Evolutionary conservation across 352 stramenopile genomes (phyloP).

Genomic region (Halophytophthora polymorphica): DNA sequence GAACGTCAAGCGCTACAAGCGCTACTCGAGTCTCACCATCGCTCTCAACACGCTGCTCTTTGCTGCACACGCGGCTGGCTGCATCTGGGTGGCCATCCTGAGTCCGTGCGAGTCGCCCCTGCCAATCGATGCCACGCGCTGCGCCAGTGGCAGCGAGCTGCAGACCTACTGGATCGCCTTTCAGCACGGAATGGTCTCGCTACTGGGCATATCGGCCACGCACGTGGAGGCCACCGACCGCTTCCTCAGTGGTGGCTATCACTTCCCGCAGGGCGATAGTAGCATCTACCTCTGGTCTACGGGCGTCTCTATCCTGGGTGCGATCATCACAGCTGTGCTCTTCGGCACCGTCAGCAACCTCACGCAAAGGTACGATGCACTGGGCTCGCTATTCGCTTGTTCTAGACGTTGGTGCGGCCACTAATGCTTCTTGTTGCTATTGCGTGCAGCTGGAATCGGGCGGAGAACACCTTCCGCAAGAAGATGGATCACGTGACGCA

Average conservation of each 20-base stretch:
- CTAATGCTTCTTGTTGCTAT: conserved; percentile 3
- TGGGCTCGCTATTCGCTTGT: neutral
- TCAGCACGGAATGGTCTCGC: conserved; percentile 48
- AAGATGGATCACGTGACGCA: conserved; percentile 69
- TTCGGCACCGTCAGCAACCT: conserved; percentile 60
- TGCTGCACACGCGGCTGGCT: conserved; percentile 45
- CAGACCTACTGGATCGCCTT: conserved; percentile 57
- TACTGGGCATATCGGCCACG: conserved; percentile 45
- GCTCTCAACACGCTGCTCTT: conserved; percentile 52
- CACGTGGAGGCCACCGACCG: conserved; percentile 43
- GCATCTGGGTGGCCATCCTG: conserved; percentile 55
- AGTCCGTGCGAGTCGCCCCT: conserved; percentile 31
- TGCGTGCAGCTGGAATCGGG: conserved; percentile 46
- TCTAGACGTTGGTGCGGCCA: neutral
- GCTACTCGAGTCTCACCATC: conserved; percentile 57
- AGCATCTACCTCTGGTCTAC: conserved; percentile 43
- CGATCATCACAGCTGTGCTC: conserved; percentile 42
- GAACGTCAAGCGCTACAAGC: conserved; percentile 54
- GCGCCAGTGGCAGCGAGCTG: conserved; percentile 30
- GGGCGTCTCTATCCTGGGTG: conserved; percentile 39
- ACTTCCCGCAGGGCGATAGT: conserved; percentile 11
- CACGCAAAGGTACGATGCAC: conserved; percentile 40
- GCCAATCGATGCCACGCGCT: conserved; percentile 23
- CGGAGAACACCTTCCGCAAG: conserved; percentile 62
- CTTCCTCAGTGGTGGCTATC: conserved; percentile 52